Percentiles rank a stretch among this genome's conserved stretches.
Conservation (phyloP, 1,284 basidiomycete species). For the Ustanciosporium gigantosporum region DNA sequence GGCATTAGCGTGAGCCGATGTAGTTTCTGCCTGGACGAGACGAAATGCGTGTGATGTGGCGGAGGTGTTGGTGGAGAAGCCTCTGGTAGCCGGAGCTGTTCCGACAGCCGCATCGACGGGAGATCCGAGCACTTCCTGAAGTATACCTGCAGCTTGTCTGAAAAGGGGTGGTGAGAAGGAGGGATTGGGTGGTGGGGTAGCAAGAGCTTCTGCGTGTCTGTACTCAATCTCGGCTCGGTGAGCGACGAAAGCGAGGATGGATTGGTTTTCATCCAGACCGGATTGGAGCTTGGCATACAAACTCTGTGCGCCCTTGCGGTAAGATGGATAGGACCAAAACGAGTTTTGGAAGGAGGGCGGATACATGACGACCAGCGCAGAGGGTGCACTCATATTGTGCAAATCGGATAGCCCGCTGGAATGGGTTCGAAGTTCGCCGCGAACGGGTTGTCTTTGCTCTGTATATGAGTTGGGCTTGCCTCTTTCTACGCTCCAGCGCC, state of each 20-base stretch:
- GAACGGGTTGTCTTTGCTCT: too few relatives aligned
- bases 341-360: constrained; percentile 50
- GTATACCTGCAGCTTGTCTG: constrained; percentile 24
- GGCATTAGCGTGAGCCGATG: constrained; percentile 36
- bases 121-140: constrained; percentile 23
- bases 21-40: constrained; percentile 40
- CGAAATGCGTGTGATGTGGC: constrained; percentile 39
- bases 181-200: constrained; percentile 26
- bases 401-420: too few relatives aligned
- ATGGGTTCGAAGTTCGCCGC: too few relatives aligned
- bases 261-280: constrained; percentile 54
- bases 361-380: constrained; percentile 46
- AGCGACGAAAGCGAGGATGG: constrained; percentile 48
- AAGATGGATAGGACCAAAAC: constrained; percentile 57
- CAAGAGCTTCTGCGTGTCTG: constrained; percentile 39
- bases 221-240: constrained; percentile 53
- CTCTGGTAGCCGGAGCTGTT: constrained; percentile 3
- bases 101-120: constrained; percentile 6
- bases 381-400: constrained; percentile 46
- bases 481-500: too few relatives aligned
- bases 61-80: constrained; percentile 21
- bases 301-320: constrained; percentile 43
- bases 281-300: constrained; percentile 53
- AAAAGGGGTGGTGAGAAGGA: constrained; percentile 40
- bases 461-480: too few relatives aligned